Evolutionary conservation across 352 stramenopile genomes (phyloP).

Genomic region (Pythium rishiriense): DNA sequence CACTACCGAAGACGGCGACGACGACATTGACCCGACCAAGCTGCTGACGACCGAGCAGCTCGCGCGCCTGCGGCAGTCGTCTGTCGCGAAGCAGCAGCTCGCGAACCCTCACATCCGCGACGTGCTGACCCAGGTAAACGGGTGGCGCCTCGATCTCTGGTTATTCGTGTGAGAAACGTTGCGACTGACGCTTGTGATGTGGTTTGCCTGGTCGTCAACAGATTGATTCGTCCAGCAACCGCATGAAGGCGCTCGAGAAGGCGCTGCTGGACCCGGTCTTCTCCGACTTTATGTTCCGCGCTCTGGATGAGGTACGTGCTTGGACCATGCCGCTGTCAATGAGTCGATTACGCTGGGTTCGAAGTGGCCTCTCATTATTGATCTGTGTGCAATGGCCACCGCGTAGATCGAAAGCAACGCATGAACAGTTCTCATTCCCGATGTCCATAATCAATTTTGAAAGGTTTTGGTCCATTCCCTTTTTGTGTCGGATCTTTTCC

Average conservation of each 20-base stretch:
- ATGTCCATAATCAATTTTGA: slow-evolving; percentile 17
- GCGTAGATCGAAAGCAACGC: slow-evolving; percentile 21
- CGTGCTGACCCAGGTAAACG: slow-evolving; percentile 58
- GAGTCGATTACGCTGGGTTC: not conserved
- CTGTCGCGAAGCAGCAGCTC: slow-evolving; percentile 41
- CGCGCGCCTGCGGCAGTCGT: slow-evolving; percentile 34
- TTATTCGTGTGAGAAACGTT: not conserved
- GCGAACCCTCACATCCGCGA: slow-evolving; percentile 48
- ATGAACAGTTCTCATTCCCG: not conserved
- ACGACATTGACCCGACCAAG: slow-evolving; percentile 36
- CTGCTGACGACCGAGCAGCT: slow-evolving; percentile 63
- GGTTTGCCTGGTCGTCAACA: slow-evolving; percentile 14
- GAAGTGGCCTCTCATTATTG: not conserved
- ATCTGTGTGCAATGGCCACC: not conserved
- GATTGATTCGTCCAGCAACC: slow-evolving; percentile 65
- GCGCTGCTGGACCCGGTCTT: slow-evolving; percentile 69
- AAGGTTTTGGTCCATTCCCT: slow-evolving; percentile 6
- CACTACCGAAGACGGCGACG: slow-evolving; percentile 30
- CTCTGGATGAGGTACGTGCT: slow-evolving; percentile 54
- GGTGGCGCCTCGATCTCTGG: too few relatives aligned
- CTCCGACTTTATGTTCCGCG: slow-evolving; percentile 76
- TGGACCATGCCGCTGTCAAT: not conserved
- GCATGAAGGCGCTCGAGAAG: slow-evolving; percentile 78
- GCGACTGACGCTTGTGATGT: not conserved
- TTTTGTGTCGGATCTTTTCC: not conserved